phyloP scores from a whole-genome alignment of 352 stramenopile genomes.

The Pythium scleroteichum region DNA sequence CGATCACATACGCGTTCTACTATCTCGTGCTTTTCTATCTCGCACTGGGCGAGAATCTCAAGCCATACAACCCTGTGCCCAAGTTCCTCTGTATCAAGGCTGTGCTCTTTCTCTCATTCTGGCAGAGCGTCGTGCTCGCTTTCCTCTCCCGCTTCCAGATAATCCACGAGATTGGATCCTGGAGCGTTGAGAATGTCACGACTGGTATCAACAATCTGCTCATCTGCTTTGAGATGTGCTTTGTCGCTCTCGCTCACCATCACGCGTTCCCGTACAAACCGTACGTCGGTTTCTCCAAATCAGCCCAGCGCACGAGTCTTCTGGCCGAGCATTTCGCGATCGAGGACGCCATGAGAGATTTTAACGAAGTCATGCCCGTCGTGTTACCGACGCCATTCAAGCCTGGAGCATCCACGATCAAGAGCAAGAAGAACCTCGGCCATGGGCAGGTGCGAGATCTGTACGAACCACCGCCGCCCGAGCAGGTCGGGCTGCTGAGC shows the following conservation, averaged over 20 bases:
- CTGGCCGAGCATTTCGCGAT: slow-evolving; percentile 94
- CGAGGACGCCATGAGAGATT: slow-evolving; percentile 93
- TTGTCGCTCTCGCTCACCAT: slow-evolving; percentile 96
- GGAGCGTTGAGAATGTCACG: slow-evolving; percentile 94
- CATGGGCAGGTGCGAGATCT: slow-evolving; percentile 35
- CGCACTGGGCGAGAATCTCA: slow-evolving; percentile 87
- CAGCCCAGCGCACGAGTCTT: slow-evolving; percentile 64
- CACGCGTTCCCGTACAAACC: slow-evolving; percentile 94
- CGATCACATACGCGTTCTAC: slow-evolving; percentile 97
- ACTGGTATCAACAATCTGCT: slow-evolving; percentile 98
- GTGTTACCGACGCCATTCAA: slow-evolving; percentile 83
- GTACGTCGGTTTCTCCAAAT: slow-evolving; percentile 47
- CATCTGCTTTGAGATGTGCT: slow-evolving; percentile 99
- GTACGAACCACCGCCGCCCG: slow-evolving; percentile 30
- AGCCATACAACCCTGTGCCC: slow-evolving; percentile 93
- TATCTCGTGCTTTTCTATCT: slow-evolving; percentile 98
- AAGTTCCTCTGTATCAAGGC: slow-evolving; percentile 99
- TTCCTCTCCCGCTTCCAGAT: slow-evolving; percentile 89
- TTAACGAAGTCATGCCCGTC: slow-evolving; percentile 90
- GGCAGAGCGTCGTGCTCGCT: slow-evolving; percentile 94
- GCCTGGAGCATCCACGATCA: slow-evolving; percentile 58
- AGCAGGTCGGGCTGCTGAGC: slow-evolving; percentile 51
- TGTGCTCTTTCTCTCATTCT: slow-evolving; percentile 99
- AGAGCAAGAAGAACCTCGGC: slow-evolving; percentile 50
- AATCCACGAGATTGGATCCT: slow-evolving; percentile 90